Percentiles rank a stretch among this genome's conserved stretches.
Conservation (phyloP, 257 asterid genomes). For the Rhazya stricta region DNA sequence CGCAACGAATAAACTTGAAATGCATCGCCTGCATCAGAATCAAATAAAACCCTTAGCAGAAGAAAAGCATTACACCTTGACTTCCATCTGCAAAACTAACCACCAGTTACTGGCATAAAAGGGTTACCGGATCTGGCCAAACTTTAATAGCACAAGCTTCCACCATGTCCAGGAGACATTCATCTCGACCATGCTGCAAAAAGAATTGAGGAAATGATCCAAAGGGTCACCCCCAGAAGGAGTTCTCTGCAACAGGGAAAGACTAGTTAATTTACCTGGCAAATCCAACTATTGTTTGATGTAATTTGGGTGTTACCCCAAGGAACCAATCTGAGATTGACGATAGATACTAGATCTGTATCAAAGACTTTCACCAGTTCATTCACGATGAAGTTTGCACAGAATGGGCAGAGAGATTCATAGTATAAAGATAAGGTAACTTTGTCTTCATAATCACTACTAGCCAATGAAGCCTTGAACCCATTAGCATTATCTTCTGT, state of each 20-base stretch:
- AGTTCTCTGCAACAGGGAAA: background rate
- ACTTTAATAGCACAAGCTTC: conserved; percentile 77
- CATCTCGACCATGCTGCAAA: conserved; percentile 84
- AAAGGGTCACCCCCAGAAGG: too few relatives aligned
- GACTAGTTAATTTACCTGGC: conserved; percentile 52
- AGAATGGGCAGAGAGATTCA: conserved; percentile 84
- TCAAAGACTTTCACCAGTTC: conserved; percentile 53
- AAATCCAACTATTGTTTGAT: conserved; percentile 58
- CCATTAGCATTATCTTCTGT: background rate
- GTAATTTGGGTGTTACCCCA: conserved; percentile 86
- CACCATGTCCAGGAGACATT: conserved; percentile 56
- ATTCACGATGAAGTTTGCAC: conserved; percentile 77
- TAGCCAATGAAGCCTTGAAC: background rate
- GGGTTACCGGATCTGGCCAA: conserved; percentile 63
- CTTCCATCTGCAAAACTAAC: background rate
- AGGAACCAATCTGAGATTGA: conserved; percentile 74
- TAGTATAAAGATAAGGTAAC: conserved; percentile 59
- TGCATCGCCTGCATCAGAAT: conserved; percentile 47
- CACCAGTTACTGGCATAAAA: background rate
- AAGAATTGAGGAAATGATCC: background rate
- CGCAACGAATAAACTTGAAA: conserved; percentile 63
- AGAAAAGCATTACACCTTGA: conserved; percentile 1
- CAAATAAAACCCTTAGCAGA: background rate
- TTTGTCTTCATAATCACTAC: conserved; percentile 14
- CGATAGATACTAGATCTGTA: conserved; percentile 64